Evolutionary conservation across 2,329 filamentous ascomycete genomes (phyloP).

Genomic region (Tricladium varicosporioides): DNA sequence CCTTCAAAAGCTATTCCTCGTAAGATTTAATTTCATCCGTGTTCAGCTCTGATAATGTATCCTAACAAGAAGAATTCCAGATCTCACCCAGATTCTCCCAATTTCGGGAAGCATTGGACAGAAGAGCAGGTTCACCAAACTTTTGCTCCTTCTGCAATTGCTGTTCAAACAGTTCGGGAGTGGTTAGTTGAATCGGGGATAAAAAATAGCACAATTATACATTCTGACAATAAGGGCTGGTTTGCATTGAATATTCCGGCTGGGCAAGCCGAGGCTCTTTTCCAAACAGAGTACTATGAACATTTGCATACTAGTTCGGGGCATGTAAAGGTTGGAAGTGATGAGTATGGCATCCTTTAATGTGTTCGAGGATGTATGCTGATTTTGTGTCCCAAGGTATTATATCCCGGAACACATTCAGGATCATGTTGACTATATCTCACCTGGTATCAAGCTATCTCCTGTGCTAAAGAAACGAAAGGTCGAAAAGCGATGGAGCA

Average conservation of each 20-base stretch:
- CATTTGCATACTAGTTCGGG: conserved; percentile 33
- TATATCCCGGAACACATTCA: conserved; percentile 41
- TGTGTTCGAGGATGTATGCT: background rate
- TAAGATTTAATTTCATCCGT: too few relatives aligned
- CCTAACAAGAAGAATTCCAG: conserved; percentile 11
- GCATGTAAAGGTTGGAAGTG: conserved; percentile 34
- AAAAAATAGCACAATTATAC: conserved; percentile 30
- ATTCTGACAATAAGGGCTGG: conserved; percentile 36
- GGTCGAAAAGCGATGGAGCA: conserved; percentile 4
- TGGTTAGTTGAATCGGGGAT: conserved; percentile 38
- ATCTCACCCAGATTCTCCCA: conserved; percentile 29
- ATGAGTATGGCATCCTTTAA: conserved; percentile 28
- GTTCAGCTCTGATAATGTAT: too few relatives aligned
- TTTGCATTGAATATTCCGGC: conserved; percentile 36
- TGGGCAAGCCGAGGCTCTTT: conserved; percentile 34
- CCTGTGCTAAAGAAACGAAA: conserved; percentile 13
- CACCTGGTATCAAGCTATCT: conserved; percentile 42
- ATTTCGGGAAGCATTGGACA: conserved; percentile 38
- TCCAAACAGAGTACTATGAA: conserved; percentile 36
- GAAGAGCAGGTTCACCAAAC: conserved; percentile 33
- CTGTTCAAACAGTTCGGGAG: conserved; percentile 32
- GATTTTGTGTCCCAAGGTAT: conserved; percentile 24
- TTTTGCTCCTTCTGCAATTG: conserved; percentile 34
- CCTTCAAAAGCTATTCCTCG: background rate
- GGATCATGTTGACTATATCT: conserved; percentile 46